Base-by-base conservation (phyloP, 768 basidiomycete genomes). In the Lyophyllum semitale region DNA sequence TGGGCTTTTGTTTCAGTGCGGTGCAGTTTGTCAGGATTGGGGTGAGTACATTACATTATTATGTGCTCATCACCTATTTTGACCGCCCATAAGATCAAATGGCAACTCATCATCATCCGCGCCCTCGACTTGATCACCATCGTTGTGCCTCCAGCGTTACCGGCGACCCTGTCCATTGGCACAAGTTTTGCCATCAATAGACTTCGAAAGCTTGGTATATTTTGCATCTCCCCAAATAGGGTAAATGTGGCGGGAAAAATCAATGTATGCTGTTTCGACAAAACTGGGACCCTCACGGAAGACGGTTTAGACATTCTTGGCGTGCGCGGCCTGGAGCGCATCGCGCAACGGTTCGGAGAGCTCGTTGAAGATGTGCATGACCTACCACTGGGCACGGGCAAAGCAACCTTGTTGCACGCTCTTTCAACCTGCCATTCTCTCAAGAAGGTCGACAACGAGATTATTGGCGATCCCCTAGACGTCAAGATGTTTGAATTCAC, bases 401-500 rank as follows among this genome's bases (percentile, higher is more conserved):
- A 89, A 64, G 89, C 94, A 5, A 91, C 84, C 8, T 89, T 98
- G 59, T 71, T 98, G 29, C 88, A 99, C 71, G 96, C 95, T 13
- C 78, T 99, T 43, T 88, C 96, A 11, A 98, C 97, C 2, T 98
- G 97, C 64, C 97, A 99, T 71, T 94, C 93, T 2, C 80, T 98
- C 55, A 96, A 96, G 68, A 86, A 88, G 72, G 85, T 99, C 23
- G 86, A 93, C 54, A 89, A 88, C 1, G 83, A 91, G 61, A 73
- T 88, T n/a, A 86, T 99, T 37, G 97, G 97, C 0, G 97, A 99
- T 71, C 97, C 97, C 1, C 71, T 99, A 35, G 97, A 99, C 67
- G 86, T 89, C 54, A 95, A 96, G 73, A 99, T 99, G 97, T 99
- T 98, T 68, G 89, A 88, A 57, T 98, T 97, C 67, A 98, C 97